Conservation (phyloP, 768 basidiomycete genomes). For the Boletus edulis region DNA sequence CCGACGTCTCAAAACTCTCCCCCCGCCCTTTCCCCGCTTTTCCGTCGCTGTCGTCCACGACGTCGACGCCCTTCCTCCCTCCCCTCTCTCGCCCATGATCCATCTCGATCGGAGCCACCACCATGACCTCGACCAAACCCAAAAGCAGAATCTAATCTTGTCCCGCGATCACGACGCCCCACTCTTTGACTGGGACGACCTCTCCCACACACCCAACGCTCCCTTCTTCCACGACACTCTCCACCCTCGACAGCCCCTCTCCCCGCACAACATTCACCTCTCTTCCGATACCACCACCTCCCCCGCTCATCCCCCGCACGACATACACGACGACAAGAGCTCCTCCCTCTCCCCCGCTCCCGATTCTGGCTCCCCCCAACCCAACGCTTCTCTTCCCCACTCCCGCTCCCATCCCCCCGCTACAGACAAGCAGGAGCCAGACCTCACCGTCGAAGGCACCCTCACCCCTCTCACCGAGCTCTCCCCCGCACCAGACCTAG, state of each 20-base stretch:
- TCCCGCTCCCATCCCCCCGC: conserved; percentile 17
- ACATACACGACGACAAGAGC: conserved; percentile 40
- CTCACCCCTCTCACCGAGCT: conserved; percentile 79
- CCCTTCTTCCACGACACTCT: conserved; percentile 29
- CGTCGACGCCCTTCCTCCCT: neutral
- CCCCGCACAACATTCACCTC: conserved; percentile 18
- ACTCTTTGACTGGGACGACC: conserved; percentile 36
- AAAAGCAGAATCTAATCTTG: conserved; percentile 44
- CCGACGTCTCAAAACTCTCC: neutral
- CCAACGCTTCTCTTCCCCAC: conserved; percentile 17
- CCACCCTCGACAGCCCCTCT: conserved; percentile 17
- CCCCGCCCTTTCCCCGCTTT: neutral
- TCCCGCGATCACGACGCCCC: conserved; percentile 32
- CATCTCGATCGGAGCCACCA: conserved; percentile 53
- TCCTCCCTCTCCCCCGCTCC: conserved; percentile 60
- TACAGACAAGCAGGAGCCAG: conserved; percentile 32
- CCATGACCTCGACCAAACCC: conserved; percentile 37
- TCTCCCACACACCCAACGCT: conserved; percentile 24
- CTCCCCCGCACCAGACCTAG: conserved; percentile 62
- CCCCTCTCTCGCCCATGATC: conserved; percentile 38
- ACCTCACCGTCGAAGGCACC: conserved; percentile 39
- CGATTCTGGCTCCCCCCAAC: conserved; percentile 39
- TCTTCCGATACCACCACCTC: conserved; percentile 3
- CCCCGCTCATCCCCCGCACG: conserved; percentile 13
- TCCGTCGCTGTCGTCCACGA: neutral